Base-by-base conservation (phyloP, 2,329 filamentous ascomycete species). In the Aspergillus novoparasiticus region DNA sequence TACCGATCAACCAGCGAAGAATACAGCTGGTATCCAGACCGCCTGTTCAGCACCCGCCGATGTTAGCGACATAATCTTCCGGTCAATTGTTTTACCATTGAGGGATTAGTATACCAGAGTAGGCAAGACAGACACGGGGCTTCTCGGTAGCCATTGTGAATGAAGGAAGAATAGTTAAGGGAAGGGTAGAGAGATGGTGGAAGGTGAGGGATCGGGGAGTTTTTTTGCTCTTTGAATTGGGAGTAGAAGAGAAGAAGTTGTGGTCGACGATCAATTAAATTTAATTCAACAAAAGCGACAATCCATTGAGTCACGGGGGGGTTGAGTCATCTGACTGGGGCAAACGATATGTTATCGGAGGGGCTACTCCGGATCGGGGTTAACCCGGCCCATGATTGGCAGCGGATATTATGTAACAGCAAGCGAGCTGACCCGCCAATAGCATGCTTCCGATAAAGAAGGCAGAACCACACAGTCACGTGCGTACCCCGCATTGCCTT, bases 21-120 rank as follows among this genome's bases (percentile, higher is more conserved):
- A 66, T 68, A 34, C 78, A 80, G 68, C 76, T 79, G 65, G 80
- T 82, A 68, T 82, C 80, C 45, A 82, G 75, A 71, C 80, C 80
- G 69, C 80, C 79, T 68, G 51, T 36, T 54, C 50, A 54, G 26
- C 19, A n/a, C 26, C 23, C n/a, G 26, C 60, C 59, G 62, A 59
- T 45, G 56, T 66, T 61, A 67, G 61, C 56, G 28, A 45, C 34
- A 23, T 26, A 12, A 36, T n/a, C 11, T 16, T 30, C 46, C 36
- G 28, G 23, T 59, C 34, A 50, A 45, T 28, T 48, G 23, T 57
- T 56, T 45, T 30, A 21, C n/a, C 26, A 45, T 45, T 16, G 58
- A n/a, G 48, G 39, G 43, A 48, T 51, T 36, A 6, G 23, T 34
- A 59, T 67, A 66, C 69, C 69, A 55, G 69, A 72, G 64, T 72